Evolutionary conservation across 1,284 basidiomycete species (phyloP), one percentile per base, ranked within the genome.

Genomic region (Apiotrichum gracile): DNA sequence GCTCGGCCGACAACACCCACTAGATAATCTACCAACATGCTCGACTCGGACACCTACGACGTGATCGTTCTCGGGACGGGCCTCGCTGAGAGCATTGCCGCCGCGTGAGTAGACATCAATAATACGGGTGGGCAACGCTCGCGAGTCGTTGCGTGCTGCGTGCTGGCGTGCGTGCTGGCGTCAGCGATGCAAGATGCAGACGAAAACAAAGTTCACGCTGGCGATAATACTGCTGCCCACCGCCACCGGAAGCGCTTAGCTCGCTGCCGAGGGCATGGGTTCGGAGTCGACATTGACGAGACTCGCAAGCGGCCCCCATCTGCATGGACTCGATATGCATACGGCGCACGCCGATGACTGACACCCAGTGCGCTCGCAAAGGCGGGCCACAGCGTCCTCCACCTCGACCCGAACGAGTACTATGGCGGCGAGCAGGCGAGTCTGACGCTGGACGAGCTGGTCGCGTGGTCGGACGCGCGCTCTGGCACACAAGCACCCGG

Each of bases 341-440:
- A 9, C 14, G n/a, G 16, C 9, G 19, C 17, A 29, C 13, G 27
- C 9, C 8, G 34, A 46, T 49, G 33, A 52, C 22, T 22, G 13
- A 17, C 26, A 17, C 33, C 29, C 73, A 91, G 90, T 41, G 86
- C 93, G 0, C 82, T 97, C 33, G 85, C 92, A 3, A 91, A 90
- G 71, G 83, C 87, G 39, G 91, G 91, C 40, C 84, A 86, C 69
- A 85, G 82, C 55, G 85, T 97, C 34, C 87, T 88, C 1, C 93
- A 97, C 64, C 76, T 97, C 58, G 93, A 97, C 73, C 74, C 80
- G 29, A 88, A 91, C 66, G 74, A 82, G 1, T 88, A 91, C 72
- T 97, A 97, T 67, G 93, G 92, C 46, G 84, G 81, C 37, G 78
- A 84, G 47, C 84, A 91, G 69, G 91, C 93, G 0, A 87, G 85